These are phyloP conservation scores for Xylaria bambusicola DNA, from an alignment of 495 filamentous ascomycete genomes.

Conservation along the genomic window DNA sequence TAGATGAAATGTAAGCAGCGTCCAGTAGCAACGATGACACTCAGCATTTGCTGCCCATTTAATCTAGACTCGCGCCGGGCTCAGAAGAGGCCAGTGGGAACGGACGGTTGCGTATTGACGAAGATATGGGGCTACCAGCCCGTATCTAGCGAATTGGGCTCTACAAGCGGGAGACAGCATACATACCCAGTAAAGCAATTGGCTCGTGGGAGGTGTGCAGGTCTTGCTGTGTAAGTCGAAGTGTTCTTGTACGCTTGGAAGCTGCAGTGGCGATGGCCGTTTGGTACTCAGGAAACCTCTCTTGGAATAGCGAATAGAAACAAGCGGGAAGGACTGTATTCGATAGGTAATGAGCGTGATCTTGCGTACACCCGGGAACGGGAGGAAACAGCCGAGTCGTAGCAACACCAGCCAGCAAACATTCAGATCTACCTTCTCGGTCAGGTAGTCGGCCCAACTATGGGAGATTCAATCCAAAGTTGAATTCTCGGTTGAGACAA, in stretches of 20 bases:
- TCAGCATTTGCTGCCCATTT: slow-evolving; percentile 21
- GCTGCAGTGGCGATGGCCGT: slow-evolving; percentile 21
- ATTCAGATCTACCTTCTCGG: slow-evolving; percentile 12
- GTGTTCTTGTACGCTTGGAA: slow-evolving; percentile 30
- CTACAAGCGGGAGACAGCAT: slow-evolving; percentile 36
- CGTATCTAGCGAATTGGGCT: slow-evolving; percentile 30
- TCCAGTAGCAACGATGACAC: slow-evolving; percentile 25
- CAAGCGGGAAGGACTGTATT: slow-evolving; percentile 9
- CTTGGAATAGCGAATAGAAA: slow-evolving; percentile 10
- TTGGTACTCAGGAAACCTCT: slow-evolving; percentile 18
- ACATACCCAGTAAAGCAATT: slow-evolving; percentile 36
- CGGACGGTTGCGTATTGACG: slow-evolving; percentile 27
- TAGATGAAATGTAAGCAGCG: slow-evolving; percentile 20
- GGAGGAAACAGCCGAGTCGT: slow-evolving; percentile 21
- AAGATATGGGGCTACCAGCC: slow-evolving; percentile 32
- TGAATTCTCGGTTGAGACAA: slow-evolving; percentile 11
- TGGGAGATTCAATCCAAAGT: slow-evolving; percentile 4
- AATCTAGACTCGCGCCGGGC: slow-evolving; percentile 25
- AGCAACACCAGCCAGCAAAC: slow-evolving; percentile 19
- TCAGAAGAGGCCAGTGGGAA: slow-evolving; percentile 28
- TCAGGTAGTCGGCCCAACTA: slow-evolving; percentile 10
- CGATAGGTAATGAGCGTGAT: slow-evolving; percentile 17
- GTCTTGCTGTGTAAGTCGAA: slow-evolving; percentile 23
- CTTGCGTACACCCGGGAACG: slow-evolving; percentile 19
- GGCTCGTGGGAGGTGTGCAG: slow-evolving; percentile 27